Base-by-base conservation (phyloP, 1,139 yeast genomes). In the Taphrina populina region DNA sequence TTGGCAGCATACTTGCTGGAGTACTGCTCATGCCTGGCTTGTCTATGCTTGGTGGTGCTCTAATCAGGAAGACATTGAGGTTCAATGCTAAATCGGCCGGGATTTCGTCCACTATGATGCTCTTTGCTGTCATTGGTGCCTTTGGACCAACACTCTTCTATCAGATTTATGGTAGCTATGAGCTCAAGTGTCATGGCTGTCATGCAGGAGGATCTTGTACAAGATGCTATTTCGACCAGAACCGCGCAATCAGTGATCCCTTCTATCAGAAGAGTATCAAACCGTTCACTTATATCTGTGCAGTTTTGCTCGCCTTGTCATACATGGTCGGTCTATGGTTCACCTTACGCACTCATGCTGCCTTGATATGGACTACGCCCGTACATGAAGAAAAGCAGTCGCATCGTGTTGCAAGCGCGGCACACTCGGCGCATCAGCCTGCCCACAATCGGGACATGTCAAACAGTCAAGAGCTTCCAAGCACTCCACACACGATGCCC, bases 11-110 rank as follows among this genome's bases (percentile, higher is more conserved):
- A 59, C 70, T 92, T 40, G 98, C 95, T 49, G 98, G 95, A 60
- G 96, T 92, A 0, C 71, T 92, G 49, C 75, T 92, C 43, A 73
- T 92, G 61, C 99, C 98, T 0, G 98, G 98, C 0, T 73, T 88
- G 45, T 88, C 96, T 1, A 92, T 92, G 98, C 87, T 96, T 70
- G 95, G 95, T 27, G 98, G 98, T 59, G 96, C 97, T 0, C 71
- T 88, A 41, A 84, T 82, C 59, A 73, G 96, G 57, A 92, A 92
- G 66, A 92, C 98, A 0, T 98, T 92, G 68, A 72, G 96, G 58
- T 92, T 92, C 68, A 92, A 92, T 66, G 98, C 98, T 0, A 81
- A 92, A 43, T 84, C 95, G 58, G 98, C 98, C 0, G 96, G 98
- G 59, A 98, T 92, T 1, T 86, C 95, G 3, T 88, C 96, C 0